A percentile compares a stretch with the other conserved stretches of the same genome.
These are phyloP conservation scores for Cercospora zeae-maydis DNA, from an alignment of 2,329 filamentous ascomycete genomes.

Conservation along the genomic window DNA sequence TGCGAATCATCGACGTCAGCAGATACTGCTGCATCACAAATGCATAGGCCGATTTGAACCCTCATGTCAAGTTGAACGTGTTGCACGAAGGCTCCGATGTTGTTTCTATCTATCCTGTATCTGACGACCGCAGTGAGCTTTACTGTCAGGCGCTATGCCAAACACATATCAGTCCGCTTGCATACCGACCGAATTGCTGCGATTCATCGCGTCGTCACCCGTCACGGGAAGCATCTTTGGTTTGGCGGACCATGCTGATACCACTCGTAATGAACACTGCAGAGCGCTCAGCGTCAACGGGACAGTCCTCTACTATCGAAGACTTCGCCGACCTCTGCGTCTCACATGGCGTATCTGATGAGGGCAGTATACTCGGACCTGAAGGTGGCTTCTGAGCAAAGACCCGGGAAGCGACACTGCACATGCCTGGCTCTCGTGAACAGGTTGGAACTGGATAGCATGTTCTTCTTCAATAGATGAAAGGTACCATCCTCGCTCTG, in stretches of 20 bases:
- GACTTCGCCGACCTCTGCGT: background rate
- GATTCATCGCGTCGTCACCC: background rate
- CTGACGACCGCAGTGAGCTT: background rate
- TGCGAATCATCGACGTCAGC: background rate
- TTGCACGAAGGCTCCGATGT: background rate
- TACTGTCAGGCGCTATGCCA: background rate
- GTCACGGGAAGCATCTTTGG: too few species aligned
- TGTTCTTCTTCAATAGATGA: conserved; percentile 40
- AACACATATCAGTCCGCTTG: background rate
- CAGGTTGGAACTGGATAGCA: background rate
- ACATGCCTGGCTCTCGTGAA: background rate
- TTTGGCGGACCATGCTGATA: too few species aligned
- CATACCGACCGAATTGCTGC: background rate
- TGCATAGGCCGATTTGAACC: too few species aligned
- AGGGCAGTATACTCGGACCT: background rate
- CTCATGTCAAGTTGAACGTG: too few species aligned
- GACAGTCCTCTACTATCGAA: background rate
- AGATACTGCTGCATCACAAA: background rate
- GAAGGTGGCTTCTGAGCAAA: background rate
- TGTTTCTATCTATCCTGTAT: background rate
- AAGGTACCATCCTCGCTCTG: conserved; percentile 75
- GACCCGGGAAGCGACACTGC: background rate
- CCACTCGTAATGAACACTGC: too few species aligned
- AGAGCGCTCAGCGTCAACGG: background rate
- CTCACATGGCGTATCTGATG: background rate